Evolutionary conservation across 2,329 filamentous ascomycete species (phyloP).

Genomic region (Annulohypoxylon truncatum): DNA sequence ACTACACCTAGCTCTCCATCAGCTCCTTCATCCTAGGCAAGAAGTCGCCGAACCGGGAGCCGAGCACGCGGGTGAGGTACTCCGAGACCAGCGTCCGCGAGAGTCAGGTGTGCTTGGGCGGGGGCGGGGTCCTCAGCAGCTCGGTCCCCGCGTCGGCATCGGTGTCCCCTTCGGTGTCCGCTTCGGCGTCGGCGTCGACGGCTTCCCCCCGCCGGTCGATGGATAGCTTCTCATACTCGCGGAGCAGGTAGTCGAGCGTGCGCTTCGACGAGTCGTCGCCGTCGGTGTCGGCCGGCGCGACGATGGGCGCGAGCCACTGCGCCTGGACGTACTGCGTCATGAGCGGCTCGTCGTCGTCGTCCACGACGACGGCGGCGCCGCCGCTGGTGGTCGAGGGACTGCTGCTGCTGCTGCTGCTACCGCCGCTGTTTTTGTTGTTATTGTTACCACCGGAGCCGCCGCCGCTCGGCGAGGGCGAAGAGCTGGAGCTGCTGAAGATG

Average conservation of each 20-base stretch:
- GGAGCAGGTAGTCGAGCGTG: slow-evolving; percentile 29
- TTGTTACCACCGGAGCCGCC: background rate
- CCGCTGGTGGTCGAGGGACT: no score
- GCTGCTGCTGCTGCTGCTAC: background rate
- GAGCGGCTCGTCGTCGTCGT: slow-evolving; percentile 29
- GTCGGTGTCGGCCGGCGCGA: background rate
- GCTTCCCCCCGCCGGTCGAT: slow-evolving; percentile 10
- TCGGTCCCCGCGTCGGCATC: background rate
- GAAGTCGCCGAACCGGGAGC: background rate
- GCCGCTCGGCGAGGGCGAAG: background rate
- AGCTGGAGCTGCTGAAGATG: slow-evolving; percentile 26
- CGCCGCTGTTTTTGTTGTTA: no score
- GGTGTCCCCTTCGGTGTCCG: background rate
- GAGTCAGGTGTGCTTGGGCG: background rate
- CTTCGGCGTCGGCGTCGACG: slow-evolving; percentile 21
- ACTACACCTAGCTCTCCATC: background rate
- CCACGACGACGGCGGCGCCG: background rate
- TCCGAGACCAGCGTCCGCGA: background rate
- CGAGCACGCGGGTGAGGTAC: background rate
- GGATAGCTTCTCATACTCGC: slow-evolving; percentile 34
- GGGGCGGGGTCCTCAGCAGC: background rate
- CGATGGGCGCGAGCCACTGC: slow-evolving; percentile 31
- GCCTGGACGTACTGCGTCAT: slow-evolving; percentile 37
- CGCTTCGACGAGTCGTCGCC: background rate
- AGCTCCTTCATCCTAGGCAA: background rate